Conservation (phyloP, 495 filamentous ascomycete species). For the Delitschia confertaspora region DNA sequence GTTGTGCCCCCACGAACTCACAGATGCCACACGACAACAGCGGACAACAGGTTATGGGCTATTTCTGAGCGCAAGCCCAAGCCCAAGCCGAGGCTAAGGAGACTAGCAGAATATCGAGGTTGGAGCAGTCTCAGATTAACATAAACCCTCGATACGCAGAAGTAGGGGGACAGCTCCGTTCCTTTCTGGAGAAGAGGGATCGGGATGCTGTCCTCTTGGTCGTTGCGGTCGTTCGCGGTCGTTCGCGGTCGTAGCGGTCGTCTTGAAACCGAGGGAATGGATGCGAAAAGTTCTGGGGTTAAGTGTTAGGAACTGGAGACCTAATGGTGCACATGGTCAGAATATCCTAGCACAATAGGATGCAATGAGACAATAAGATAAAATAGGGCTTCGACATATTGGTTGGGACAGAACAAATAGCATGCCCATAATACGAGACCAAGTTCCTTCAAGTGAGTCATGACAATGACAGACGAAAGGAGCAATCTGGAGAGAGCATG, state of each 20-base stretch:
- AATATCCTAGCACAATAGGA: constrained; percentile 7
- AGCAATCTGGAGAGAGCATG: not conserved
- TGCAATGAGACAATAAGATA: constrained; percentile 8
- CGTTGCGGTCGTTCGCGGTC: too few species aligned
- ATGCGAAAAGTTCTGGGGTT: constrained; percentile 3
- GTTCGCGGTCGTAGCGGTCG: too few species aligned
- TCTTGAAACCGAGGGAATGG: not conserved
- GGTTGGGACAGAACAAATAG: too few species aligned
- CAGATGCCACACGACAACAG: not conserved
- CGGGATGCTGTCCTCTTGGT: constrained; percentile 5
- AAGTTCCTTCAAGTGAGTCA: constrained; percentile 1
- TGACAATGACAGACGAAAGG: constrained; percentile 11
- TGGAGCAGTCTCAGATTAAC: constrained; percentile 2
- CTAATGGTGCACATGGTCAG: constrained; percentile 6
- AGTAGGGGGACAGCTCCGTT: constrained; percentile 13
- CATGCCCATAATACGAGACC: too few species aligned
- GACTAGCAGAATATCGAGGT: constrained; percentile 4
- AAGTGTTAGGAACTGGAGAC: constrained; percentile 12
- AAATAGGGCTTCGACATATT: too few species aligned
- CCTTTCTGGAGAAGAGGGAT: constrained; percentile 12
- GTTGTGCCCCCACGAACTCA: not conserved
- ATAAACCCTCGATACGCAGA: constrained; percentile 4
- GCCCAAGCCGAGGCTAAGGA: not conserved
- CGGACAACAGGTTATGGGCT: not conserved
- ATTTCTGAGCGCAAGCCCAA: constrained; percentile 13